Percentiles rank a stretch among this genome's conserved stretches.
These are phyloP conservation scores for Leishmania arabica DNA, from an alignment of 208 protist genomes.

Conservation along the genomic window DNA sequence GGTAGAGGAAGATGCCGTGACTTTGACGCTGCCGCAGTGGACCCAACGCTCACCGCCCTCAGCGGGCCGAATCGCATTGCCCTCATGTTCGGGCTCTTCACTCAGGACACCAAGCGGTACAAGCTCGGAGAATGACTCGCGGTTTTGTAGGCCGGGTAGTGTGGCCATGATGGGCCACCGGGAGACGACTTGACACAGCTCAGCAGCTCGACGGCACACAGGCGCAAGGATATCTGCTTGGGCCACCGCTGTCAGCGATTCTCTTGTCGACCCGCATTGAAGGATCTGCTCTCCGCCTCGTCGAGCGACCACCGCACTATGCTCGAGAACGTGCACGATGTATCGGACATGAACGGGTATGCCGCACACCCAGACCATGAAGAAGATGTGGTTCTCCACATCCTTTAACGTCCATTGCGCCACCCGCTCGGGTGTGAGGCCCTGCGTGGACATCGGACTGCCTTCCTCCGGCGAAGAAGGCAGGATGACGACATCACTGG, in stretches of 20 bases:
- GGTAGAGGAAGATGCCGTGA: neutral
- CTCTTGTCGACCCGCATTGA: neutral
- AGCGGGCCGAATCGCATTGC: neutral
- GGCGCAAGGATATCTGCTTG: slow-evolving; percentile 30
- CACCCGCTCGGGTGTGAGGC: slow-evolving; percentile 1
- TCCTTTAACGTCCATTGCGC: slow-evolving; percentile 38
- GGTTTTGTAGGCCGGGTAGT: neutral
- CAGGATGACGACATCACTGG: neutral
- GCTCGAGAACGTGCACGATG: slow-evolving; percentile 45
- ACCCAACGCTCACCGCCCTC: neutral
- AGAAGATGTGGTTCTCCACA: slow-evolving; percentile 56
- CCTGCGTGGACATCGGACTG: neutral
- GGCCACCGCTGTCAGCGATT: slow-evolving; percentile 6
- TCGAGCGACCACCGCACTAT: slow-evolving; percentile 11
- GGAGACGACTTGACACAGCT: slow-evolving; percentile 20
- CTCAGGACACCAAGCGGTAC: slow-evolving; percentile 1
- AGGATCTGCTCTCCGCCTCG: neutral
- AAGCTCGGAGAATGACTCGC: neutral
- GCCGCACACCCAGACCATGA: slow-evolving; percentile 68
- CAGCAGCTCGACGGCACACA: slow-evolving; percentile 31
- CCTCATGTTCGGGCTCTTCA: neutral
- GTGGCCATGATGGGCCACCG: neutral
- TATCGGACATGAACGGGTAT: slow-evolving; percentile 66
- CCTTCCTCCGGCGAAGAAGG: neutral
- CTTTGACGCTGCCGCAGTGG: neutral